phyloP scores from a whole-genome alignment of 1,139 yeast species.

The Sugiyamaella grinbergsii region DNA sequence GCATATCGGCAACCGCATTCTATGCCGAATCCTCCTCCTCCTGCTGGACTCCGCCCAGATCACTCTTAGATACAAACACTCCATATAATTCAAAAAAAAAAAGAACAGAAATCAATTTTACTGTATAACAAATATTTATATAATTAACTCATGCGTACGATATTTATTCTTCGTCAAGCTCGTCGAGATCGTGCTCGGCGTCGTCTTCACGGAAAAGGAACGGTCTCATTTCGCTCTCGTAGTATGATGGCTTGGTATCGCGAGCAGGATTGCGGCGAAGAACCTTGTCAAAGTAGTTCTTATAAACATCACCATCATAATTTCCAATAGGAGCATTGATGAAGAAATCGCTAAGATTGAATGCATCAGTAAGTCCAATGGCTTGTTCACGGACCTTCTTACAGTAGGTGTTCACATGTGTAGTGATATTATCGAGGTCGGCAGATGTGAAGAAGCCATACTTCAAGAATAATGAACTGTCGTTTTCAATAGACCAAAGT shows the following conservation, averaged over 20 bases:
- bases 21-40: too few relatives aligned
- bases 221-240: slow-evolving; percentile 45
- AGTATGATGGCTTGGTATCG: slow-evolving; percentile 45
- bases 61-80: background rate
- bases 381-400: slow-evolving; percentile 60
- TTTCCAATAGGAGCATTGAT: slow-evolving; percentile 85
- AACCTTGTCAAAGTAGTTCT: slow-evolving; percentile 58
- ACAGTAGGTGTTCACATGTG: slow-evolving; percentile 43
- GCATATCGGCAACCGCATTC: slow-evolving; percentile 21
- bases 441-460: slow-evolving; percentile 51
- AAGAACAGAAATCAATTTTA: background rate
- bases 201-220: slow-evolving; percentile 42
- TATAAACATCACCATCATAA: slow-evolving; percentile 84
- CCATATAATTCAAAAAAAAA: too few relatives aligned
- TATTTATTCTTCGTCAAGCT: slow-evolving; percentile 3
- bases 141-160: background rate
- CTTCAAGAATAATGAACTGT: slow-evolving; percentile 75
- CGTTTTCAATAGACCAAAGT: slow-evolving; percentile 70
- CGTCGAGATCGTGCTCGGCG: slow-evolving; percentile 3
- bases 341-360: slow-evolving; percentile 80
- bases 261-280: slow-evolving; percentile 43
- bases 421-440: slow-evolving; percentile 42
- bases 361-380: slow-evolving; percentile 85
- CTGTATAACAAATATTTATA: background rate
- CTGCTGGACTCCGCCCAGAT: slow-evolving; percentile 1